These are phyloP conservation scores for Artemisia tridentata DNA, from an alignment of 129 eudicot species.

Conservation along the genomic window DNA sequence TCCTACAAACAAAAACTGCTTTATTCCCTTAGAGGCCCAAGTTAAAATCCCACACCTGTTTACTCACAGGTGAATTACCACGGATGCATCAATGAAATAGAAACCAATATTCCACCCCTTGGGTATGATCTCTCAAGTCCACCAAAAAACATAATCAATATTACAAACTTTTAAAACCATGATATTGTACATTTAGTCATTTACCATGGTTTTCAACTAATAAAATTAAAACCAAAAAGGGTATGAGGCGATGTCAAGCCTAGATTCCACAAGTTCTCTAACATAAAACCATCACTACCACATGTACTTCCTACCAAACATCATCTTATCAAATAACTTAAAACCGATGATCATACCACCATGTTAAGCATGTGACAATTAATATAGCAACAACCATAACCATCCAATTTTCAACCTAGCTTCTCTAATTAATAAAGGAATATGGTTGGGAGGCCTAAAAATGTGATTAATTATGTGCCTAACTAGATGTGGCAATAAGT, in stretches of 20 bases:
- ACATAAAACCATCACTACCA: not conserved
- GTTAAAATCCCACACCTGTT: constrained; percentile 7
- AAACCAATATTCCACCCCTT: too few species aligned
- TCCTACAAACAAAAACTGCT: not conserved
- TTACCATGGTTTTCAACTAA: not conserved
- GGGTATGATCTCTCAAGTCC: too few species aligned
- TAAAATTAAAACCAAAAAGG: not conserved
- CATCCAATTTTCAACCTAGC: too few species aligned
- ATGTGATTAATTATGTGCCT: too few species aligned
- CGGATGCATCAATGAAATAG: not conserved
- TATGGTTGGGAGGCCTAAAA: too few species aligned
- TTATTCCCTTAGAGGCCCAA: not conserved
- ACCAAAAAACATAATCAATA: too few species aligned
- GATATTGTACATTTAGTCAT: not conserved
- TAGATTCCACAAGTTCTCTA: not conserved
- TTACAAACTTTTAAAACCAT: not conserved
- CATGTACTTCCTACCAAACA: constrained; percentile 12
- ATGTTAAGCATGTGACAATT: constrained; percentile 16
- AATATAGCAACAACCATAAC: too few species aligned
- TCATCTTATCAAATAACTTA: not conserved
- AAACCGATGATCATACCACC: not conserved
- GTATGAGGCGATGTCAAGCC: not conserved
- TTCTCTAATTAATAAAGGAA: too few species aligned
- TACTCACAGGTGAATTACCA: constrained; percentile 9
- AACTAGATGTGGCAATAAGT: too few species aligned